These are phyloP conservation scores for Capronia americana DNA, from an alignment of 2,329 filamentous ascomycete species.

Conservation along the genomic window DNA sequence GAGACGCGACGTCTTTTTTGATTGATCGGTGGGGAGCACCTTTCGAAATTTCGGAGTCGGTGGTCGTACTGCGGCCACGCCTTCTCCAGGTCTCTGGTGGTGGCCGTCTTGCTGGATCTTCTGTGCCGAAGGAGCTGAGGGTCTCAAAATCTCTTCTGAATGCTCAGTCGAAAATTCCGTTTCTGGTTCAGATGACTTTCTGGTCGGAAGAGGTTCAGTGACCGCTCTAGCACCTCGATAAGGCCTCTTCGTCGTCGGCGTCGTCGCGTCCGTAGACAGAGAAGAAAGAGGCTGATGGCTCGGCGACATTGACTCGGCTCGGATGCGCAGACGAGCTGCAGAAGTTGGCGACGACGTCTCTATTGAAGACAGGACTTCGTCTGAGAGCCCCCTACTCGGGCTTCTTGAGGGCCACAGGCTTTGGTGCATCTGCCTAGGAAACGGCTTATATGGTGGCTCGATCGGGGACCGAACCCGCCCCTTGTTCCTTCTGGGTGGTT, in stretches of 20 bases:
- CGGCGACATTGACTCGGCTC: background rate
- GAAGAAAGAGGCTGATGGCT: background rate
- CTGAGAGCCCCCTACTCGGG: conserved; percentile 19
- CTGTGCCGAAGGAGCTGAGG: background rate
- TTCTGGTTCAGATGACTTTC: background rate
- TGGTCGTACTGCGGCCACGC: background rate
- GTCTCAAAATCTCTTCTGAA: background rate
- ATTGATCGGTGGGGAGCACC: background rate
- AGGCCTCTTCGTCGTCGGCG: background rate
- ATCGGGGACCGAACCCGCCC: conserved; percentile 22
- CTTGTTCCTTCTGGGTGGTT: conserved; percentile 24
- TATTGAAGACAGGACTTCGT: conserved; percentile 26
- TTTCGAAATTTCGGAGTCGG: background rate
- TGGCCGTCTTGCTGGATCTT: background rate
- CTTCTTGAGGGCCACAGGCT: conserved; percentile 28
- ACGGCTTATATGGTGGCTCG: conserved; percentile 41
- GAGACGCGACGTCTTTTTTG: background rate
- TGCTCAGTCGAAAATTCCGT: background rate
- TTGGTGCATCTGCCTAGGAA: conserved; percentile 39
- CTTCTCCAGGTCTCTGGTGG: background rate
- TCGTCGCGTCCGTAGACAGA: background rate
- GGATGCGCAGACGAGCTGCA: background rate
- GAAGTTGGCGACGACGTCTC: conserved; percentile 26
- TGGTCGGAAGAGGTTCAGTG: conserved; percentile 12
- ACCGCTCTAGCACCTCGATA: background rate